These are phyloP conservation scores for Basipetospora chlamydospora DNA, from an alignment of 2,329 filamentous ascomycete species.

Conservation along the genomic window DNA sequence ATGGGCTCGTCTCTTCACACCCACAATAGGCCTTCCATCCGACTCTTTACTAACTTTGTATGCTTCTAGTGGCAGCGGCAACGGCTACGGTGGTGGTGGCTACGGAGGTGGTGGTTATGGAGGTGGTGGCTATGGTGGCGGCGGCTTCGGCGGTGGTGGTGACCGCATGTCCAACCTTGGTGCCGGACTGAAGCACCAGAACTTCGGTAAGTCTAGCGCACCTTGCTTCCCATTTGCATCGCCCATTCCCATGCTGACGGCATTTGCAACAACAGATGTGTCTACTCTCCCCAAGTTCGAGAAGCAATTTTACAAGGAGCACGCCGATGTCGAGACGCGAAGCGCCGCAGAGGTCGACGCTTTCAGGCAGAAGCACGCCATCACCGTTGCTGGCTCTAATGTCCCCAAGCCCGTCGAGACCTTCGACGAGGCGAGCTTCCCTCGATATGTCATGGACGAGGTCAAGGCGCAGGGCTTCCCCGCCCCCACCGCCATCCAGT, in stretches of 20 bases:
- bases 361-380: slow-evolving; percentile 75
- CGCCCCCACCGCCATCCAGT: slow-evolving; percentile 89
- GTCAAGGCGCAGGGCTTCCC: slow-evolving; percentile 97
- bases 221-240: no score
- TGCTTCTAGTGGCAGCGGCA: slow-evolving; percentile 7
- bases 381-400: slow-evolving; percentile 64
- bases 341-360: slow-evolving; percentile 68
- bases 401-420: slow-evolving; percentile 91
- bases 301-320: slow-evolving; percentile 98
- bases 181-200: slow-evolving; percentile 70
- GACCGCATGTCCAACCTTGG: slow-evolving; percentile 93
- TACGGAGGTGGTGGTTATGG: slow-evolving; percentile 17
- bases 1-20: no score
- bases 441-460: slow-evolving; percentile 92
- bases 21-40: neutral
- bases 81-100: slow-evolving; percentile 5
- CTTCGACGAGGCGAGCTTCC: slow-evolving; percentile 96
- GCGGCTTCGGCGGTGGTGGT: slow-evolving; percentile 47
- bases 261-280: slow-evolving; percentile 46
- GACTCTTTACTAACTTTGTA: neutral
- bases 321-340: slow-evolving; percentile 60
- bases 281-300: slow-evolving; percentile 83
- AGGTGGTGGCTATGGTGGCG: slow-evolving; percentile 18
- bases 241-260: no score
- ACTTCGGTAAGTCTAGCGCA: slow-evolving; percentile 76